Evolutionary conservation across 805 yeast species (phyloP).

Genomic region (Teunomyces stri): DNA sequence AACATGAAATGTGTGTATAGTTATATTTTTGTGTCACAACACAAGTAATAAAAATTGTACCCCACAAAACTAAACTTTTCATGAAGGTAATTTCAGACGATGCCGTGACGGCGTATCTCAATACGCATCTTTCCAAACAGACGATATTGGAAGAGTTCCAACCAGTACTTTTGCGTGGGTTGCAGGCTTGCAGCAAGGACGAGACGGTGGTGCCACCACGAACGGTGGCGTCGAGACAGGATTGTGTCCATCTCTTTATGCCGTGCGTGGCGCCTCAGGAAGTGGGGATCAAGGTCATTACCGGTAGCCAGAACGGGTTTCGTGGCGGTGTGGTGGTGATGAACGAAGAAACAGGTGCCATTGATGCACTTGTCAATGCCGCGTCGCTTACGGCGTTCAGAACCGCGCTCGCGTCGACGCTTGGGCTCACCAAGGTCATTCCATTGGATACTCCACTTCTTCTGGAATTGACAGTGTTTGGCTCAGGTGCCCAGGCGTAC

Average conservation of each 20-base stretch:
- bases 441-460: constrained; percentile 22
- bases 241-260: constrained; percentile 54
- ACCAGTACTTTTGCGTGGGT: constrained; percentile 31
- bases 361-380: constrained; percentile 56
- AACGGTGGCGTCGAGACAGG: background rate
- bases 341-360: constrained; percentile 49
- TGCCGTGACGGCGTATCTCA: constrained; percentile 23
- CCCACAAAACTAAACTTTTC: too few species aligned
- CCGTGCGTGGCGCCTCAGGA: constrained; percentile 53
- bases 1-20: too few species aligned
- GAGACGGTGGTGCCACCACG: background rate
- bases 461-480: constrained; percentile 44
- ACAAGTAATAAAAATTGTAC: background rate
- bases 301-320: constrained; percentile 57
- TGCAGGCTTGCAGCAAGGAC: constrained; percentile 13
- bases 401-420: constrained; percentile 57
- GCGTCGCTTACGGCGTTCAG: constrained; percentile 61
- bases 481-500: constrained; percentile 62
- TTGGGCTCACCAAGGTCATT: constrained; percentile 41
- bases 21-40: background rate
- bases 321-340: constrained; percentile 54
- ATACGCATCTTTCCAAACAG: constrained; percentile 20
- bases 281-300: constrained; percentile 60
- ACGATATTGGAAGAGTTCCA: constrained; percentile 34
- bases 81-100: constrained; percentile 35